Percentiles rank a stretch among this genome's conserved stretches.
Conservation (phyloP, 768 basidiomycete species). For the Pholiota microspora region DNA sequence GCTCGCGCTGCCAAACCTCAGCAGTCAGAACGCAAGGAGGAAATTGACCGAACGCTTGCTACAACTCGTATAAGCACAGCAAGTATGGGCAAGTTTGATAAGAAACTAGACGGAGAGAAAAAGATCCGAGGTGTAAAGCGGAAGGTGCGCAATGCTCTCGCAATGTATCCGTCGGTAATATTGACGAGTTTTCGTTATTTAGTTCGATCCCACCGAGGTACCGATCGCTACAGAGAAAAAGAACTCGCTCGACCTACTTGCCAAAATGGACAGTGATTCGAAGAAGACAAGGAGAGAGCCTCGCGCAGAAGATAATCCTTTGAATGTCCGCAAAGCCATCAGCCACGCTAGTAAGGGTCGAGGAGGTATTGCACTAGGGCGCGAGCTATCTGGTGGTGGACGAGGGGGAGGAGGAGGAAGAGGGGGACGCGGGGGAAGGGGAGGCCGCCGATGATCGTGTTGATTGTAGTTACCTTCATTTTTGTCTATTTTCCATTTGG, state of each 20-base stretch:
- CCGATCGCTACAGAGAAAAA: constrained; percentile 67
- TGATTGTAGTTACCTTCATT: neutral
- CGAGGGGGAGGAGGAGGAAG: constrained; percentile 26
- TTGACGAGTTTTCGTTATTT: neutral
- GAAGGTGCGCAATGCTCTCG: constrained; percentile 54
- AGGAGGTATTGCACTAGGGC: constrained; percentile 58
- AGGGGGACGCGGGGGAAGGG: constrained; percentile 14
- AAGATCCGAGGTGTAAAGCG: constrained; percentile 86
- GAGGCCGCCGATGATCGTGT: constrained; percentile 2
- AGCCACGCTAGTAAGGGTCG: constrained; percentile 68
- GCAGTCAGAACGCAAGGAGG: constrained; percentile 59
- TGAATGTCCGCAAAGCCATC: constrained; percentile 91
- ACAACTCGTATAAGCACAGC: constrained; percentile 84
- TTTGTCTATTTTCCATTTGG: neutral
- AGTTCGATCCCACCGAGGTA: constrained; percentile 86
- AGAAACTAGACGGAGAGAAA: constrained; percentile 87
- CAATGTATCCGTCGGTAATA: neutral
- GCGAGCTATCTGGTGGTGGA: constrained; percentile 34
- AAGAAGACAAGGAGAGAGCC: constrained; percentile 58
- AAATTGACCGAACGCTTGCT: constrained; percentile 76
- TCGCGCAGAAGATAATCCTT: constrained; percentile 33
- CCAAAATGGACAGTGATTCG: constrained; percentile 69
- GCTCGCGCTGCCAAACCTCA: constrained; percentile 49
- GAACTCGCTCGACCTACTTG: constrained; percentile 70
- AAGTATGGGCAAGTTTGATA: constrained; percentile 94